Evolutionary conservation across 805 yeast species (phyloP).

Genomic region (Huiozyma naganishii): DNA sequence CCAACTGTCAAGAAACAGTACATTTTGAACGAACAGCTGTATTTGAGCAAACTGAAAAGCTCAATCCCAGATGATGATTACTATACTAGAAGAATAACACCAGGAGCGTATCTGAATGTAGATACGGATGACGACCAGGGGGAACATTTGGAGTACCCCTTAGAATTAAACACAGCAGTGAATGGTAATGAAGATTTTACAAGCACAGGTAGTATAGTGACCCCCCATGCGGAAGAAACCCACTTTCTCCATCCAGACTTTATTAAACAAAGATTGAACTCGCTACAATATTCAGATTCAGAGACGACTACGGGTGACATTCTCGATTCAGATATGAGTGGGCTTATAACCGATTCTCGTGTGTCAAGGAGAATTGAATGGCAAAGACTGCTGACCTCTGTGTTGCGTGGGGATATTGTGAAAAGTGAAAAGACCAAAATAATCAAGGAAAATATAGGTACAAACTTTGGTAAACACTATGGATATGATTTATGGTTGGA

Average conservation of each 20-base stretch:
- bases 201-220: slow-evolving; percentile 22
- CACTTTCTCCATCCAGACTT: slow-evolving; percentile 21
- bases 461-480: slow-evolving; percentile 19
- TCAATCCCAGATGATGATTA: slow-evolving; percentile 63
- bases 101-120: slow-evolving; percentile 20
- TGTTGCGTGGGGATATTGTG: slow-evolving; percentile 90
- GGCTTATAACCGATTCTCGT: slow-evolving; percentile 23
- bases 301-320: background rate
- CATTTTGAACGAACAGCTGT: slow-evolving; percentile 51
- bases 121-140: slow-evolving; percentile 28
- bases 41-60: slow-evolving; percentile 50
- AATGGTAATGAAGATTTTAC: slow-evolving; percentile 16
- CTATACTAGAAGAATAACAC: slow-evolving; percentile 54
- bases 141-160: slow-evolving; percentile 13
- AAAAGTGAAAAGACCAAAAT: slow-evolving; percentile 78
- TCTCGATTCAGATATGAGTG: slow-evolving; percentile 1
- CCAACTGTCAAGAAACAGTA: slow-evolving; percentile 22
- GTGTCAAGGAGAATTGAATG: slow-evolving; percentile 80
- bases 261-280: slow-evolving; percentile 19
- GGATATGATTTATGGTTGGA: slow-evolving; percentile 68
- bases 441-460: slow-evolving; percentile 33
- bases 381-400: slow-evolving; percentile 89
- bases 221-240: slow-evolving; percentile 15
- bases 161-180: background rate
- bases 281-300: slow-evolving; percentile 16